Evolutionary conservation across 768 basidiomycete species (phyloP), one percentile per base, ranked within the genome.

Genomic region (Coprinellus aureogranulatus): DNA sequence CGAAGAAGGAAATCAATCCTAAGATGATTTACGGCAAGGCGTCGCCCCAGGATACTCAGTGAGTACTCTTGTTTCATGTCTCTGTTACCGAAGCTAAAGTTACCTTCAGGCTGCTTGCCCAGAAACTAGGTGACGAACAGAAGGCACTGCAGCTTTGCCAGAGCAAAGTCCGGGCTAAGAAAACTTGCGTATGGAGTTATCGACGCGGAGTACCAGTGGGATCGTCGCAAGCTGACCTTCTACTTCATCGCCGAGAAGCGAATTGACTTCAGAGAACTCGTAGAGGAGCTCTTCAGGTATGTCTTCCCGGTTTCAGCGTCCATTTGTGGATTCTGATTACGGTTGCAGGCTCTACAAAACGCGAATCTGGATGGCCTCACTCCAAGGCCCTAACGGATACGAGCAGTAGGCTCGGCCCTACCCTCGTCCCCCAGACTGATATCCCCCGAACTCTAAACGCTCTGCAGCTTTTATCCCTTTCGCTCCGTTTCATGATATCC

Each of bases 121-220:
- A 86, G 41, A 99, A 98, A 77, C 78, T 85, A 55, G 87, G 89
- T 66, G 96, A 99, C 71, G 96, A 99, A 73, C 73, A 85, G 56
- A 94, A 95, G 74, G 96, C 96, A 22, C 76, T 99, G 44, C 87
- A 91, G 65, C 76, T 98, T 54, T 97, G 95, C 64, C 86, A 93
- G 71, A 90, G 80, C 59, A 98, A 98, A 72, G 95, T 97, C 14
- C 79, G 87, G 53, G 92, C 94, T 70, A 91, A 95, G 76, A 94
- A 94, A 69, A 4, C 5, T 75, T 98, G 67, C 94, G 94, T 18
- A 99, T 99, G 96, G 93, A 98, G 72, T 99, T 58, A 87, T 97
- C 49, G 96, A 98, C 72, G 96, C 95, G 30, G 96, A 98, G 74
- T 99, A 95, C 76, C 96, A 99, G 69, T 98, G 94, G 93, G 96